Evolutionary conservation across 768 basidiomycete genomes (phyloP).

Genomic region (Exsudoporus frostii): DNA sequence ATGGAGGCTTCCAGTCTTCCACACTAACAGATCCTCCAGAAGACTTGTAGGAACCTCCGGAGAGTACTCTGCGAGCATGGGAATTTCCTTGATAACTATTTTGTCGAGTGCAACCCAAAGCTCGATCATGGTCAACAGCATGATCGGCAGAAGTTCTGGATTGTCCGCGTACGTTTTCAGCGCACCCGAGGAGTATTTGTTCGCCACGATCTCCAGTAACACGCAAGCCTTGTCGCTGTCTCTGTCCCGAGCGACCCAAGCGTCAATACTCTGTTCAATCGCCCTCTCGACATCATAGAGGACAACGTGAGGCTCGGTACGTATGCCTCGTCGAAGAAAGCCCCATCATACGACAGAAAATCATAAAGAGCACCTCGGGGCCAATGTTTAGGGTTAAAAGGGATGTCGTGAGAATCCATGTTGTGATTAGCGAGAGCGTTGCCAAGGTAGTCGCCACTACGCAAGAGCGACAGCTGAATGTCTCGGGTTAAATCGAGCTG

Average conservation of each 20-base stretch:
- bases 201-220: slow-evolving; percentile 22
- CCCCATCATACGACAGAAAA: slow-evolving; percentile 11
- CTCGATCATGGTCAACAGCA: slow-evolving; percentile 40
- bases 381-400: background rate
- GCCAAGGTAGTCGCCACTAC: slow-evolving; percentile 29
- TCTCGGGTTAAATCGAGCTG: slow-evolving; percentile 30
- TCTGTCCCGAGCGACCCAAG: slow-evolving; percentile 30
- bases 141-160: slow-evolving; percentile 39
- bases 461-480: slow-evolving; percentile 32
- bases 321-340: slow-evolving; percentile 10
- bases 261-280: slow-evolving; percentile 31
- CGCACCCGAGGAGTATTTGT: slow-evolving; percentile 29
- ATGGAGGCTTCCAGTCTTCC: slow-evolving; percentile 25
- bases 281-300: slow-evolving; percentile 39
- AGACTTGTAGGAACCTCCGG: slow-evolving; percentile 32
- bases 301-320: slow-evolving; percentile 11
- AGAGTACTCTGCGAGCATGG: slow-evolving; percentile 31
- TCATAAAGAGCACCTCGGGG: slow-evolving; percentile 15
- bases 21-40: slow-evolving; percentile 29
- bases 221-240: slow-evolving; percentile 12
- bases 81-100: slow-evolving; percentile 14
- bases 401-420: background rate
- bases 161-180: slow-evolving; percentile 26
- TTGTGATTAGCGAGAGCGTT: slow-evolving; percentile 6
- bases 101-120: slow-evolving; percentile 38